These are phyloP conservation scores for Spiromastix sp. DNA, from an alignment of 2,329 filamentous ascomycete genomes.

Conservation along the genomic window DNA sequence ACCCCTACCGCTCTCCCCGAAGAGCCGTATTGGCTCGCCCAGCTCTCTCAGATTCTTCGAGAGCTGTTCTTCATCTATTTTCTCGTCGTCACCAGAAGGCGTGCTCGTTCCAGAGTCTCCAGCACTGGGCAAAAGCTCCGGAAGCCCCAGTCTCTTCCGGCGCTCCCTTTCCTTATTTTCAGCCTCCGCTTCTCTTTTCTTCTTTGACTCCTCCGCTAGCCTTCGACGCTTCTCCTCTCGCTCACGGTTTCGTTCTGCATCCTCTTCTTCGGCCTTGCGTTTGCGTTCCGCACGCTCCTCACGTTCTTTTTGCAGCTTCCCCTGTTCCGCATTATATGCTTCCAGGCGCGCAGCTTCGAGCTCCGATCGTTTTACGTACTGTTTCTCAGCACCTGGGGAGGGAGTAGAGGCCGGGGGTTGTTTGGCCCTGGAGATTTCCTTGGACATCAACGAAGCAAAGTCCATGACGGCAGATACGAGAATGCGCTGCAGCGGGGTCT, in stretches of 20 bases:
- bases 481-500: not conserved
- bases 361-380: conserved; percentile 79
- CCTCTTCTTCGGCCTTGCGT: conserved; percentile 82
- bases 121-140: conserved; percentile 52
- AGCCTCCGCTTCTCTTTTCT: conserved; percentile 60
- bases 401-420: conserved; percentile 30
- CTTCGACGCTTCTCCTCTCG: conserved; percentile 73
- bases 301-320: conserved; percentile 60
- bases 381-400: conserved; percentile 39
- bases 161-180: conserved; percentile 61
- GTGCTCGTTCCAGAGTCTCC: conserved; percentile 29
- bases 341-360: conserved; percentile 71
- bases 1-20: conserved; percentile 67
- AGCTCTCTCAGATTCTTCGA: conserved; percentile 56
- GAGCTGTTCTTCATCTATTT: conserved; percentile 62
- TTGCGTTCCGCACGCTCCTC: conserved; percentile 62
- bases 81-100: conserved; percentile 25
- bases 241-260: conserved; percentile 54
- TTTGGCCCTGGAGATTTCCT: conserved; percentile 80
- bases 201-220: conserved; percentile 70
- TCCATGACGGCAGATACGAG: conserved; percentile 56
- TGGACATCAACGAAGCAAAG: conserved; percentile 86
- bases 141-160: conserved; percentile 68
- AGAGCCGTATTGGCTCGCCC: conserved; percentile 63
- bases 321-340: conserved; percentile 74